These are phyloP conservation scores for Solanum aculeatissimum DNA, from an alignment of 305 asterid species.

Conservation along the genomic window DNA sequence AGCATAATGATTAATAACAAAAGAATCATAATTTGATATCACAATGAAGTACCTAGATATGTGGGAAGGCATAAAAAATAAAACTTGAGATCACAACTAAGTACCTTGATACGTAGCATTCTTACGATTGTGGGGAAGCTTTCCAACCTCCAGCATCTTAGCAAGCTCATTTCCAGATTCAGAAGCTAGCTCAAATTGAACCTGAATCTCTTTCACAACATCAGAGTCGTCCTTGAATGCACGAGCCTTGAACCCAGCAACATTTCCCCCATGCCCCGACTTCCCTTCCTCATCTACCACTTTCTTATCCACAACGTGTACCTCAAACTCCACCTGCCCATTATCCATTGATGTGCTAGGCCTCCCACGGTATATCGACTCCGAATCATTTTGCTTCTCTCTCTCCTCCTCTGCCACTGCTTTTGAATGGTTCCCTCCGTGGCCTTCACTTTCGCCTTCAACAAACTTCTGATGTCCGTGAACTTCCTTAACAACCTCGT, in stretches of 20 bases:
- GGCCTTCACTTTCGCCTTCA: neutral
- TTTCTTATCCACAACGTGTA: constrained; percentile 84
- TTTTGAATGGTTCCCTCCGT: neutral
- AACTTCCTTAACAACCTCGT: constrained; percentile 82
- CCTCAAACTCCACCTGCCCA: constrained; percentile 75
- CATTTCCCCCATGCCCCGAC: constrained; percentile 38
- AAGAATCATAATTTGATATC: constrained; percentile 5
- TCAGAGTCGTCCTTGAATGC: constrained; percentile 63
- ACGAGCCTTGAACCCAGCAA: constrained; percentile 44
- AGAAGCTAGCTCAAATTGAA: constrained; percentile 71
- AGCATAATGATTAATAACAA: neutral
- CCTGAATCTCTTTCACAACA: constrained; percentile 73
- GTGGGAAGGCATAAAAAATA: neutral
- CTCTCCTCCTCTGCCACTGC: constrained; percentile 9
- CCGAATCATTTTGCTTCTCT: constrained; percentile 28
- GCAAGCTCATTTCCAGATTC: constrained; percentile 70
- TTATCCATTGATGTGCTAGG: constrained; percentile 44
- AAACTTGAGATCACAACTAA: neutral
- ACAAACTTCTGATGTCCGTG: constrained; percentile 54
- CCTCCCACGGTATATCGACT: constrained; percentile 35
- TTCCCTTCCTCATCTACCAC: constrained; percentile 47
- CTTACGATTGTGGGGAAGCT: constrained; percentile 68
- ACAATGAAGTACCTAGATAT: neutral
- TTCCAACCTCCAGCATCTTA: constrained; percentile 82
- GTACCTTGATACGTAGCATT: constrained; percentile 69